A percentile compares a stretch with the other conserved stretches of the same genome.
These are phyloP conservation scores for Yamadazyma jaroonii DNA, from an alignment of 1,139 yeast genomes.

Conservation along the genomic window DNA sequence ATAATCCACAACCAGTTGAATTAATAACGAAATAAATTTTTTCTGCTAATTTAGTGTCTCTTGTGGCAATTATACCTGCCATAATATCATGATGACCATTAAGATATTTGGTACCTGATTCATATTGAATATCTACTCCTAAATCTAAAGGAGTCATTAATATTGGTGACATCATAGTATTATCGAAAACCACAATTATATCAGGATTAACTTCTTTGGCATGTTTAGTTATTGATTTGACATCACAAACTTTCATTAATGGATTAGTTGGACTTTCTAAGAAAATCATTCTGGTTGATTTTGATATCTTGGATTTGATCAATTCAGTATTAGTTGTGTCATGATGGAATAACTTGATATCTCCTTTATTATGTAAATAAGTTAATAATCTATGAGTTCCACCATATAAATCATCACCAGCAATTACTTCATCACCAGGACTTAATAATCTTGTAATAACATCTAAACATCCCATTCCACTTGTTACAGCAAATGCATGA, in stretches of 20 bases:
- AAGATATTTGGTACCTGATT: conserved; percentile 86
- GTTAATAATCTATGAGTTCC: conserved; percentile 87
- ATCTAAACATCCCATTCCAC: conserved; percentile 92
- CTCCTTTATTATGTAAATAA: conserved; percentile 65
- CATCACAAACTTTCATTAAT: conserved; percentile 80
- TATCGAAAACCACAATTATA: conserved; percentile 79
- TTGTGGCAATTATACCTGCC: conserved; percentile 88
- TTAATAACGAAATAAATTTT: conserved; percentile 73
- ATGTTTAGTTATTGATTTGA: conserved; percentile 57
- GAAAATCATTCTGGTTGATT: conserved; percentile 67
- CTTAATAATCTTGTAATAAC: conserved; percentile 70
- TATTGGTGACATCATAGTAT: conserved; percentile 94
- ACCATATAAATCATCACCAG: conserved; percentile 92
- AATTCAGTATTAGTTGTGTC: conserved; percentile 75
- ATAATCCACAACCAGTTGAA: conserved; percentile 86
- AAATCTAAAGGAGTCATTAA: conserved; percentile 80
- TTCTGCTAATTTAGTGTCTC: conserved; percentile 61
- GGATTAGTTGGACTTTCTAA: conserved; percentile 94
- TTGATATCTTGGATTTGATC: conserved; percentile 51
- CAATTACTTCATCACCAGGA: conserved; percentile 83
- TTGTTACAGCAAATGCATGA: conserved; percentile 75
- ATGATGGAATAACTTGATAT: conserved; percentile 66
- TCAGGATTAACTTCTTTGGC: conserved; percentile 71
- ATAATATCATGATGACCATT: conserved; percentile 95
- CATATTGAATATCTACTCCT: conserved; percentile 89